These are phyloP conservation scores for Coemansia sp. DNA, from an alignment of 192 early-diverging fungal species.

Conservation along the genomic window DNA sequence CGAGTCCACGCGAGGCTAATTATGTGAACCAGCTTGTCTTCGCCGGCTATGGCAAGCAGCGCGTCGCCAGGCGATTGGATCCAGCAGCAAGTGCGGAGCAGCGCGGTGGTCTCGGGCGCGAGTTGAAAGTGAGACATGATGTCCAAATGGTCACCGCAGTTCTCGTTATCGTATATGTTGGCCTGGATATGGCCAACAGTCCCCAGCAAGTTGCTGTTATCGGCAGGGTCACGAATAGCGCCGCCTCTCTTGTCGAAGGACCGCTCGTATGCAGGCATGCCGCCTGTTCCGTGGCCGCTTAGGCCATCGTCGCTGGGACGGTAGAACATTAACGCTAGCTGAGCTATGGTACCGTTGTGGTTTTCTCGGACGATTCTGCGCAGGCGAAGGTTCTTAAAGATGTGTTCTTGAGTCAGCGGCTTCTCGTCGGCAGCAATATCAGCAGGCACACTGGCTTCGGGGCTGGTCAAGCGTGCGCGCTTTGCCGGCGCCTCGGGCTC, in stretches of 20 bases:
- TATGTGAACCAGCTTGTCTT: conserved; percentile 61
- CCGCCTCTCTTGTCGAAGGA: conserved; percentile 69
- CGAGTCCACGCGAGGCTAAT: conserved; percentile 68
- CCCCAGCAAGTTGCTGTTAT: conserved; percentile 71
- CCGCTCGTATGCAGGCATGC: conserved; percentile 53
- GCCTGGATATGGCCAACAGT: conserved; percentile 69
- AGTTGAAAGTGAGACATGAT: conserved; percentile 88
- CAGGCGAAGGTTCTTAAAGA: conserved; percentile 72
- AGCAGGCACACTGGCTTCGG: background rate
- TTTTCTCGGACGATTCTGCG: conserved; percentile 89
- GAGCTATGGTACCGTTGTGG: conserved; percentile 70
- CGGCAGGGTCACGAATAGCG: conserved; percentile 57
- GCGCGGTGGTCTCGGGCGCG: conserved; percentile 8
- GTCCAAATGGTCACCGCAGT: conserved; percentile 89
- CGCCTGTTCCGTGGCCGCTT: conserved; percentile 39
- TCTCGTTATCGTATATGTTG: conserved; percentile 89
- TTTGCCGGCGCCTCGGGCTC: conserved; percentile 31
- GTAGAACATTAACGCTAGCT: conserved; percentile 73
- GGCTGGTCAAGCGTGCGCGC: conserved; percentile 34
- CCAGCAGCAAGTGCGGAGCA: conserved; percentile 71
- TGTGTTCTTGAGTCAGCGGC: conserved; percentile 49
- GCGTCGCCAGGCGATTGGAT: conserved; percentile 63
- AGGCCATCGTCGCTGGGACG: conserved; percentile 34
- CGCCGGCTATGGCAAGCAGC: conserved; percentile 64
- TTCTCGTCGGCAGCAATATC: conserved; percentile 7